A percentile compares a stretch with the other conserved stretches of the same genome.
These are phyloP conservation scores for Sanghuangporus weigelae DNA, from an alignment of 1,284 basidiomycete genomes.

Conservation along the genomic window DNA sequence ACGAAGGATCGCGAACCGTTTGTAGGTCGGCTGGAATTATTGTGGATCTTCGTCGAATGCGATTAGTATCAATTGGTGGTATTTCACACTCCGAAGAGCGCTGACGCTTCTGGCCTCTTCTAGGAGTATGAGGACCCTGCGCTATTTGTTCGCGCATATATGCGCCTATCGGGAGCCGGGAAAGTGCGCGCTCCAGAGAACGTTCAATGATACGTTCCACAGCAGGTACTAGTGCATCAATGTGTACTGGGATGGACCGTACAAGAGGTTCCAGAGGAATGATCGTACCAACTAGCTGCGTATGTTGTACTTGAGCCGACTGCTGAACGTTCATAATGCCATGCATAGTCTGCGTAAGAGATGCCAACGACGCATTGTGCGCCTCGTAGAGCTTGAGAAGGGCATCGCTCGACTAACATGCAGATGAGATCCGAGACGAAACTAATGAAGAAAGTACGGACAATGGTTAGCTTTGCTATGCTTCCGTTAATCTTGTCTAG, in stretches of 20 bases:
- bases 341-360: neutral
- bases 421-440: neutral
- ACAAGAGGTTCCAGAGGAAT: slow-evolving; percentile 10
- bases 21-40: neutral
- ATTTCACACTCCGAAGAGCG: neutral
- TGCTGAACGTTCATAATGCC: neutral
- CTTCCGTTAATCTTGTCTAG: neutral
- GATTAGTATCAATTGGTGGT: neutral
- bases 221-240: neutral
- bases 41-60: neutral
- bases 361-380: neutral
- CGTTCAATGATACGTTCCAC: neutral
- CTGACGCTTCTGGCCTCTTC: slow-evolving; percentile 7
- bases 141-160: neutral
- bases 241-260: slow-evolving; percentile 1
- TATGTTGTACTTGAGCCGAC: slow-evolving; percentile 1
- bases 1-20: neutral
- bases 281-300: neutral
- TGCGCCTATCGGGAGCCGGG: neutral
- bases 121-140: neutral
- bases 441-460: slow-evolving; percentile 1
- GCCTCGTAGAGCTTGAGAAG: slow-evolving; percentile 10
- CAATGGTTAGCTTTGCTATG: neutral
- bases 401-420: neutral
- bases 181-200: neutral